Percentiles rank a stretch among this genome's conserved stretches.
Evolutionary conservation across 1,139 yeast species (phyloP).

Genomic region (Candida freyschussii): DNA sequence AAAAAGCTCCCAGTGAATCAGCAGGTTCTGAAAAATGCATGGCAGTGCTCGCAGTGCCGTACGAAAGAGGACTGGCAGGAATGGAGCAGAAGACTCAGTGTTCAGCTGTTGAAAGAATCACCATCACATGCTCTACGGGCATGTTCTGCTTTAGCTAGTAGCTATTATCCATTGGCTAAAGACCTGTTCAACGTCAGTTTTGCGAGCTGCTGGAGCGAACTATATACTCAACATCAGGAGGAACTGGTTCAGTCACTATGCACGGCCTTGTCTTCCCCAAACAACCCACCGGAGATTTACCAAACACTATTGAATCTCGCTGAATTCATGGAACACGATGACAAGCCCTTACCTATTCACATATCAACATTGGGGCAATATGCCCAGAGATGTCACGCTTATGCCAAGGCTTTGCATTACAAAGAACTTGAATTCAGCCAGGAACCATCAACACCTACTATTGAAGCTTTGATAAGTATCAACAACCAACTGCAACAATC

Average conservation of each 20-base stretch:
- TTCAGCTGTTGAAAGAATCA: constrained; percentile 82
- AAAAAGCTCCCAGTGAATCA: constrained; percentile 61
- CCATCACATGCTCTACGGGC: constrained; percentile 95
- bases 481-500: constrained; percentile 94
- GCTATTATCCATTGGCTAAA: constrained; percentile 82
- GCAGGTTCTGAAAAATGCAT: constrained; percentile 54
- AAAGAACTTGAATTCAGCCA: constrained; percentile 92
- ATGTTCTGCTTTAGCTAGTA: constrained; percentile 85
- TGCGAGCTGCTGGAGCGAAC: constrained; percentile 93
- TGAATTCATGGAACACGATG: constrained; percentile 97
- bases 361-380: constrained; percentile 85
- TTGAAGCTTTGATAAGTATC: constrained; percentile 86
- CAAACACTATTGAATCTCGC: constrained; percentile 86
- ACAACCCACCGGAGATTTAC: constrained; percentile 93
- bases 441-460: constrained; percentile 88
- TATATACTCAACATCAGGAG: constrained; percentile 88
- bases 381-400: constrained; percentile 95
- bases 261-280: constrained; percentile 81
- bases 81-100: constrained; percentile 86
- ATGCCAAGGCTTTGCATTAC: constrained; percentile 94
- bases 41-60: constrained; percentile 89
- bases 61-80: constrained; percentile 98
- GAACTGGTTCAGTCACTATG: constrained; percentile 84
- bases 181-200: constrained; percentile 93
- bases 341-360: constrained; percentile 86